Evolutionary conservation across 768 basidiomycete species (phyloP), one percentile per base, ranked within the genome.

Genomic region (Rhodosporidiobolus odoratus): DNA sequence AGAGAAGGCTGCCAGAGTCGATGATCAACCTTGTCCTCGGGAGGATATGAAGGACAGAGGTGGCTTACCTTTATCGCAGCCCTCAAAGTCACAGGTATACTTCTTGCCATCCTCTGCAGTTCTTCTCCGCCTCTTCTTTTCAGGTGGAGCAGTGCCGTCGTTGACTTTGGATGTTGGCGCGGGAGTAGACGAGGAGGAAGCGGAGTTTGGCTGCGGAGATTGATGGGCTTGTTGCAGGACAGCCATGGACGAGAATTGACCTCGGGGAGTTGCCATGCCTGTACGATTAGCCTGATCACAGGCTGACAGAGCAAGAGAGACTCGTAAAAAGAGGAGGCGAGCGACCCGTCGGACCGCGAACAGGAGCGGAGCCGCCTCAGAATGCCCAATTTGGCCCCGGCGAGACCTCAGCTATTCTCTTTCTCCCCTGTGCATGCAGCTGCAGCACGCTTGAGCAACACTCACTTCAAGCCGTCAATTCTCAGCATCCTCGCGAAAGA

Each of bases 1-100:
- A 9, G 64, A 63, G 68, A 71, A 75, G 5, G 74, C 70, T 75
- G 65, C 53, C 30, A 30, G 16, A 17, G n/a, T n/a, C n/a, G 65
- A 34, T 19, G 48, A 32, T 41, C 37, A 52, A 27, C 1, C 23
- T 6, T 3, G 50, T 19, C 9, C 27, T 41, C 58, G 54, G 23
- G 43, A 32, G 27, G 48, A 62, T 15, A 38, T 27, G 38, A 52
- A 34, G 47, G 9, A 34, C 7, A 12, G 34, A 30, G 3, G 8
- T 21, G 27, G 6, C 72, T 41, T 9, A 74, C 73, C 57, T 27
- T 74, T 74, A 19, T 30, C 61, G n/a, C 73, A 74, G 4, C 62
- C 69, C 0, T 60, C 65, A 35, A 43, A 66, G 48, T 71, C 69
- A 45, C 73, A 74, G 12, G 59, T 37, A 58, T 68, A 67, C 16